Conservation (phyloP, 495 filamentous ascomycete species). For the Penicillium fimorum region DNA sequence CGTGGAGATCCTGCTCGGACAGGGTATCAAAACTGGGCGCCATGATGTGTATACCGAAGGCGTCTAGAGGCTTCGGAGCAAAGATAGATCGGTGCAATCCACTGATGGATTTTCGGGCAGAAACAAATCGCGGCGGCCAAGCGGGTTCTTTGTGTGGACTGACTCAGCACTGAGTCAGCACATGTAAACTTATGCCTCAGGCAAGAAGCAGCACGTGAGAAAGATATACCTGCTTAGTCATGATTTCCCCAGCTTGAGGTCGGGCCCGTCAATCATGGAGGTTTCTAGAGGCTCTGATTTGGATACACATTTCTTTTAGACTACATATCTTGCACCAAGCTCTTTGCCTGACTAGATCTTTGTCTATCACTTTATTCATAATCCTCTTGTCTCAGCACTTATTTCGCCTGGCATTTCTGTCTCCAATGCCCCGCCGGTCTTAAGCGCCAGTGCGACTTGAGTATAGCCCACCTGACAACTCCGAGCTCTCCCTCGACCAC, state of each 20-base stretch:
- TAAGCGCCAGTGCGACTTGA: slow-evolving; percentile 47
- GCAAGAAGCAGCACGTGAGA: neutral
- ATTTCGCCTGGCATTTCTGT: slow-evolving; percentile 13
- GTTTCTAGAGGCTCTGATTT: neutral
- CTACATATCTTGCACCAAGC: slow-evolving; percentile 3
- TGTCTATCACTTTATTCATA: neutral
- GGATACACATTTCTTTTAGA: slow-evolving; percentile 3
- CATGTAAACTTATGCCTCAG: neutral
- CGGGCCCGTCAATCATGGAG: slow-evolving; percentile 8
- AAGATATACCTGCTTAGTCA: slow-evolving; percentile 1
- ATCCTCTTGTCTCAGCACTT: neutral
- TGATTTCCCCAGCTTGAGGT: slow-evolving; percentile 12
- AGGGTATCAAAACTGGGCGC: slow-evolving; percentile 71
- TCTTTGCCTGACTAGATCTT: slow-evolving; percentile 5
- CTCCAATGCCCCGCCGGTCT: slow-evolving; percentile 39
- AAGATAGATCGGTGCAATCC: slow-evolving; percentile 23
- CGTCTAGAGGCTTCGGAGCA: slow-evolving; percentile 26
- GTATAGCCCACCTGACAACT: slow-evolving; percentile 26
- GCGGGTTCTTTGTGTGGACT: slow-evolving; percentile 40
- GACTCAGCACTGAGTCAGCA: slow-evolving; percentile 34
- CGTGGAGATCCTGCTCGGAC: slow-evolving; percentile 77
- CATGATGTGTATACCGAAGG: slow-evolving; percentile 48
- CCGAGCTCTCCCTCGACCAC: slow-evolving; percentile 9
- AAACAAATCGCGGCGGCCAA: slow-evolving; percentile 40
- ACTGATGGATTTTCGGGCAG: slow-evolving; percentile 40